Evolutionary conservation across 2,329 filamentous ascomycete genomes (phyloP), one percentile per base, ranked within the genome.

Genomic region (Trichoderma breve): DNA sequence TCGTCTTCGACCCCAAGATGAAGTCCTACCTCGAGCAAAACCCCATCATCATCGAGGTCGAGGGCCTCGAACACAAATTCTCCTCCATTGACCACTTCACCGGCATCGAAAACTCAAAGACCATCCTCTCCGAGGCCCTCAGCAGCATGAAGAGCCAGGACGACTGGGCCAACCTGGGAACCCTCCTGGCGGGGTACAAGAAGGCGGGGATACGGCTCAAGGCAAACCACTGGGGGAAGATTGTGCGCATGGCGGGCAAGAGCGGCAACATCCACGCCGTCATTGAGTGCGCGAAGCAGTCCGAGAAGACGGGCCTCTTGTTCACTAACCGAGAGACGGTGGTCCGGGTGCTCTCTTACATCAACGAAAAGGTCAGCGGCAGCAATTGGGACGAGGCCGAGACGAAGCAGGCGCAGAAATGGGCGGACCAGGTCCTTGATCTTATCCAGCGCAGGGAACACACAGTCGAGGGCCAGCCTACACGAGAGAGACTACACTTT

Each of bases 11-110:
- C 72, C 74, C 77, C 15, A 84, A 83, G 73, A 82, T 85, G 79
- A 81, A 83, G 74, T 80, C 84, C 74, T 80, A 80, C 72, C 84
- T 92, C 53, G 81, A 86, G 72, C 80, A 82, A 43, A 87, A 90
- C 77, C 87, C 88, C 47, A 83, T 90, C 73, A 82, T 83, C 73
- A 86, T 90, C 74, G 86, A 89, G 74, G 84, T 92, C 74, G 87
- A 88, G 72, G 88, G 84, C 75, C 82, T 88, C 72, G 81, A 87
- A 74, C 79, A 87, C 79, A 84, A 83, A 74, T 89, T 89, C 80
- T 79, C 80, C 62, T 80, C 85, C 77, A 79, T 85, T 71, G 78
- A 88, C 79, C 78, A 74, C n/a, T 74, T 82, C 74, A 79, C 73
- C 24, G 83, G 82, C 53, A 71, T 87, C 5, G 86, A 84, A 47